These are phyloP conservation scores for Omphalotus guepiniiformis DNA, from an alignment of 768 basidiomycete genomes.

Conservation along the genomic window DNA sequence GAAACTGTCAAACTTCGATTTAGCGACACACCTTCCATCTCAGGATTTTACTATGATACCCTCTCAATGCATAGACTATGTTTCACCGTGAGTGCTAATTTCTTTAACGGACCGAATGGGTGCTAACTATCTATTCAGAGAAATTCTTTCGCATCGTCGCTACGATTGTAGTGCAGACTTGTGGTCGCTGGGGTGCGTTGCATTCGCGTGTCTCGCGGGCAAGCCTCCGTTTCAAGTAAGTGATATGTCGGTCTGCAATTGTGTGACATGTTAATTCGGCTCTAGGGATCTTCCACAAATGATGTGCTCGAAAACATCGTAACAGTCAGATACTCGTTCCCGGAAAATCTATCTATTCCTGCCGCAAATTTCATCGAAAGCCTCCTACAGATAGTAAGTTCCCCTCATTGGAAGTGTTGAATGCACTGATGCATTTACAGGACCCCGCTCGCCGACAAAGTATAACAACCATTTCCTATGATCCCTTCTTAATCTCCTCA, in stretches of 20 bases:
- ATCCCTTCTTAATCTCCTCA: constrained; percentile 4
- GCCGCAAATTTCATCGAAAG: constrained; percentile 23
- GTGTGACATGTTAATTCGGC: neutral
- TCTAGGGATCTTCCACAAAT: constrained; percentile 16
- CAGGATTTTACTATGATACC: constrained; percentile 16
- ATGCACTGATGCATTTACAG: neutral
- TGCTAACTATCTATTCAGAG: constrained; percentile 25
- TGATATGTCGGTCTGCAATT: neutral
- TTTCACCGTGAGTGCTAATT: constrained; percentile 35
- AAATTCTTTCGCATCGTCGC: constrained; percentile 28
- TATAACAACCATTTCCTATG: neutral
- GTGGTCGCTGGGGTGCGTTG: constrained; percentile 45
- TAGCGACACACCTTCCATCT: constrained; percentile 27
- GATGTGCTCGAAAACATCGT: constrained; percentile 21
- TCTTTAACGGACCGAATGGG: neutral
- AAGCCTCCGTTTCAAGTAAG: constrained; percentile 29
- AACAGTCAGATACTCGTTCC: constrained; percentile 19
- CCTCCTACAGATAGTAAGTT: constrained; percentile 25
- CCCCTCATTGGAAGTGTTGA: neutral
- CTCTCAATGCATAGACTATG: constrained; percentile 23
- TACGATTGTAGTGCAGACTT: constrained; percentile 36
- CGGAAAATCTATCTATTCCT: constrained; percentile 20
- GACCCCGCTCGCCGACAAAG: neutral
- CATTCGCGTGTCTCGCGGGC: constrained; percentile 33
- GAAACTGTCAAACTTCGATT: constrained; percentile 43